Evolutionary conservation across 768 basidiomycete species (phyloP), one percentile per base, ranked within the genome.

Genomic region (Calocybe cyanea): DNA sequence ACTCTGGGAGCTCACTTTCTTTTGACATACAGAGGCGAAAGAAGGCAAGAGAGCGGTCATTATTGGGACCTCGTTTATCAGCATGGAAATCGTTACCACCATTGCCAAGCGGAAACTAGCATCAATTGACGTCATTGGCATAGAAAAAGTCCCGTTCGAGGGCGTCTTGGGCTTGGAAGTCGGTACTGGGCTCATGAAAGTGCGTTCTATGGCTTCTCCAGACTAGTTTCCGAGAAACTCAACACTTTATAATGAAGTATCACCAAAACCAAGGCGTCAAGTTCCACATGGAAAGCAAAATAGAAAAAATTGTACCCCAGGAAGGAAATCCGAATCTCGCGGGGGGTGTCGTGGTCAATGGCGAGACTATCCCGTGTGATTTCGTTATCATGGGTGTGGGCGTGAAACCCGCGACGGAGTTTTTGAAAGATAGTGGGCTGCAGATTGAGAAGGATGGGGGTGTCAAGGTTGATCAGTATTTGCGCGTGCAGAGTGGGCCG

Each of bases 21-120:
- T 24, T 35, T 35, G 43, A 8, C 23, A 35, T 45, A 38, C 32
- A 86, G 83, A 75, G 39, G 76, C 76, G 28, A 68, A 85, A 65
- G 85, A 88, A 52, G 85, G 85, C 25, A 87, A 91, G 64, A 72
- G 72, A 39, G 63, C 86, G 48, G 90, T 92, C 24, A 77, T 94
- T 10, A 84, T 95, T 51, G 93, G 93, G 2, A 86, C 83, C 40
- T 89, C 86, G 11, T 96, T 94, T 69, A 96, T 96, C 56, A 81
- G 86, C 45, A 90, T 96, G 90, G 89, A 93, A 62, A 70, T 92
- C n/a, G 89, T 90, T 6, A 75, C 71, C n/a, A 86, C 89, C 0
- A 65, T 87, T 2, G 63, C 79, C 7, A 81, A 81, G 55, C 81
- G 86, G 43, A 84, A 85, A 53, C 81, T 91, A 17, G 85, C 85